phyloP scores from a whole-genome alignment of 495 filamentous ascomycete genomes.

The Durotheca rogersii region DNA sequence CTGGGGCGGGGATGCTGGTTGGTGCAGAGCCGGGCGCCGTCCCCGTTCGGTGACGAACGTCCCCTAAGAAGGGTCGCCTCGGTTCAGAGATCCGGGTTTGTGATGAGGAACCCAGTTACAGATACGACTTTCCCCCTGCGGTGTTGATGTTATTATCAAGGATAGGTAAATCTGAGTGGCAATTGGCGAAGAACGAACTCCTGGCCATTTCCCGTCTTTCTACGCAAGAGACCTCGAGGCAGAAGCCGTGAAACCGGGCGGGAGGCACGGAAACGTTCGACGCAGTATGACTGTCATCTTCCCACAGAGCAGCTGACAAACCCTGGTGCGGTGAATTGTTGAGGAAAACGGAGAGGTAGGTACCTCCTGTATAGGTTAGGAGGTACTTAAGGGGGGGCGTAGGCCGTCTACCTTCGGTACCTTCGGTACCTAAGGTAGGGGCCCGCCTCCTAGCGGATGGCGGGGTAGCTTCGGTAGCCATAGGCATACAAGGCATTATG shows the following conservation, averaged over 20 bases:
- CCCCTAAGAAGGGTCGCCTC: not conserved
- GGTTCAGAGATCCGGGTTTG: not conserved
- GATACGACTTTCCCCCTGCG: no score
- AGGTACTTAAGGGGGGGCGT: no score
- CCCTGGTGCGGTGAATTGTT: no score
- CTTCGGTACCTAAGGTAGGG: no score
- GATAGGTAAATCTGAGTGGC: no score
- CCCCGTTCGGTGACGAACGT: conserved; percentile 1
- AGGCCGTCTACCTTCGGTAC: no score
- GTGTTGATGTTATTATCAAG: no score
- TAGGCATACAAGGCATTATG: no score
- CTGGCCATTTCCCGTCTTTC: not conserved
- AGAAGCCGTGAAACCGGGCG: conserved; percentile 10
- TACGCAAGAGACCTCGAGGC: conserved; percentile 1
- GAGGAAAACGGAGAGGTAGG: no score
- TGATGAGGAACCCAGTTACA: not conserved
- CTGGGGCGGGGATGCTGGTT: conserved; percentile 13
- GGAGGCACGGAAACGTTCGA: conserved; percentile 20
- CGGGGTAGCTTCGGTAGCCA: no score
- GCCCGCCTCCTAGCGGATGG: no score
- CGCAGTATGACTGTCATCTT: conserved; percentile 23
- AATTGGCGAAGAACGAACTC: not conserved
- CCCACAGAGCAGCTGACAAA: conserved; percentile 1
- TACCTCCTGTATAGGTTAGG: no score
- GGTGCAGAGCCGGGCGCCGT: not conserved